phyloP scores from a whole-genome alignment of 2,329 filamentous ascomycete genomes.

The Fusarium buxicola region DNA sequence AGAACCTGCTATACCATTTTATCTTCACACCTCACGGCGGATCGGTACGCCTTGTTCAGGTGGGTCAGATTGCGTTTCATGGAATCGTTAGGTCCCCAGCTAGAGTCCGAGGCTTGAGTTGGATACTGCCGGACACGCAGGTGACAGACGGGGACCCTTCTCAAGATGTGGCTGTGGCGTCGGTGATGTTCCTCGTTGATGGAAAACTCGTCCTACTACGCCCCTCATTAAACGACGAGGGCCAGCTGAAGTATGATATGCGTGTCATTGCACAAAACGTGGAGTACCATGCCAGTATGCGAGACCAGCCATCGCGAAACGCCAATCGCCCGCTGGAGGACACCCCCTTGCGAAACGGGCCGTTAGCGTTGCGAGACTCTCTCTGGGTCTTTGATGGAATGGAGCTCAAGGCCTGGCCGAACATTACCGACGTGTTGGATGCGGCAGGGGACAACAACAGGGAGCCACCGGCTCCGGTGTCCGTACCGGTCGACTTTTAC shows the following conservation, averaged over 20 bases:
- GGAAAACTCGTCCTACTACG: conserved; percentile 94
- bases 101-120: conserved; percentile 91
- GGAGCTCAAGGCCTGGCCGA: conserved; percentile 88
- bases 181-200: conserved; percentile 95
- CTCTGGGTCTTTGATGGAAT: conserved; percentile 94
- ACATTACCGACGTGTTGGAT: conserved; percentile 84
- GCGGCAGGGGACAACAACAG: conserved; percentile 73
- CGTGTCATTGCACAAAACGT: conserved; percentile 95
- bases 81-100: conserved; percentile 95
- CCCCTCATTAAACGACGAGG: conserved; percentile 83
- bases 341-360: conserved; percentile 40
- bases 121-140: conserved; percentile 93
- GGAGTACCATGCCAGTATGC: conserved; percentile 93
- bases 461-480: conserved; percentile 79
- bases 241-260: conserved; percentile 97
- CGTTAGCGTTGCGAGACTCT: conserved; percentile 78
- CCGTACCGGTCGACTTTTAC: conserved; percentile 93
- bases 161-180: conserved; percentile 92
- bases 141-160: conserved; percentile 92
- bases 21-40: conserved; percentile 81
- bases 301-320: conserved; percentile 75
- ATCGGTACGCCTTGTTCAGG: conserved; percentile 82
- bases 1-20: conserved; percentile 95
- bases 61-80: conserved; percentile 98
- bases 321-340: conserved; percentile 46